phyloP scores from a whole-genome alignment of 768 basidiomycete species.

The Naematelia encephala region DNA sequence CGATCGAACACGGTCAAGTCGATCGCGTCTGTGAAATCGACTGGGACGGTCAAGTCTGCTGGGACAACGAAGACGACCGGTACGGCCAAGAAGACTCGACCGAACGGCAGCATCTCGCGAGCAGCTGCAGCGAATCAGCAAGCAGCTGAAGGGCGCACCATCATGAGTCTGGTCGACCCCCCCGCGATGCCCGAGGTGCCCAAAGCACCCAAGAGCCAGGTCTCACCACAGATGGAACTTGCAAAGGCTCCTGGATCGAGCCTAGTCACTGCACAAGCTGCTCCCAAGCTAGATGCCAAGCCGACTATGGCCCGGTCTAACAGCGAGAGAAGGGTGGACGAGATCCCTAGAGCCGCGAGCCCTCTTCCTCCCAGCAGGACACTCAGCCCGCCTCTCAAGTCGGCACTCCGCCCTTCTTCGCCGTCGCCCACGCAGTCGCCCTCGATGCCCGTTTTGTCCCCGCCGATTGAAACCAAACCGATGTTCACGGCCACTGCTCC shows the following conservation, averaged over 20 bases:
- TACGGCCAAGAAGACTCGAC: slow-evolving; percentile 29
- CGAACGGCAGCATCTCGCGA: slow-evolving; percentile 31
- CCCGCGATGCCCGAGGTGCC: slow-evolving; percentile 49
- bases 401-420: slow-evolving; percentile 42
- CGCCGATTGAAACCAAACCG: slow-evolving; percentile 25
- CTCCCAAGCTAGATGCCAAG: slow-evolving; percentile 4
- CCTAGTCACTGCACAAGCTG: slow-evolving; percentile 22
- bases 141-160: slow-evolving; percentile 31
- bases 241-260: slow-evolving; percentile 44
- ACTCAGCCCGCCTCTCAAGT: slow-evolving; percentile 45
- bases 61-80: slow-evolving; percentile 29
- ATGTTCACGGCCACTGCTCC: slow-evolving; percentile 45
- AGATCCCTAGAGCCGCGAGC: slow-evolving; percentile 24
- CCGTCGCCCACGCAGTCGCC: slow-evolving; percentile 15
- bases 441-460: slow-evolving; percentile 1
- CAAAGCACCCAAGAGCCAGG: slow-evolving; percentile 47
- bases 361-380: slow-evolving; percentile 43
- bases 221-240: slow-evolving; percentile 42
- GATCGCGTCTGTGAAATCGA: slow-evolving; percentile 19
- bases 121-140: slow-evolving; percentile 14
- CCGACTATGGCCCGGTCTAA: slow-evolving; percentile 23
- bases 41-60: slow-evolving; percentile 23
- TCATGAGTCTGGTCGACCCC: slow-evolving; percentile 42
- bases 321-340: slow-evolving; percentile 14
- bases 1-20: slow-evolving; percentile 35